Percentiles rank a stretch among this genome's conserved stretches.
Evolutionary conservation across 2,329 filamentous ascomycete genomes (phyloP).

Genomic region (Emmonsiellopsis sp.): DNA sequence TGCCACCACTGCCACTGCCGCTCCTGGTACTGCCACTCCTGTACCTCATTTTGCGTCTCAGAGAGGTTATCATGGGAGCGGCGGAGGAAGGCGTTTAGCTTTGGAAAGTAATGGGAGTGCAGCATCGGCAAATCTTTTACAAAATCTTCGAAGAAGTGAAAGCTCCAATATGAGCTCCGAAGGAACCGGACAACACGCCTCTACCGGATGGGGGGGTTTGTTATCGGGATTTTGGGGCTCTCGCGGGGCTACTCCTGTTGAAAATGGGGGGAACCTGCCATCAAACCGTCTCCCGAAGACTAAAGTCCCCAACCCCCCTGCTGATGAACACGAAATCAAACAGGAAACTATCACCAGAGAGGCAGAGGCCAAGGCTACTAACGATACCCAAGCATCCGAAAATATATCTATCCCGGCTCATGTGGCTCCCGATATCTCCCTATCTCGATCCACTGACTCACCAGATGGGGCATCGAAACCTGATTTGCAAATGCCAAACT

Average conservation of each 20-base stretch:
- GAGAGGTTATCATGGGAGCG: slow-evolving; percentile 14
- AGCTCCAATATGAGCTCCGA: slow-evolving; percentile 38
- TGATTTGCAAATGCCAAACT: slow-evolving; percentile 27
- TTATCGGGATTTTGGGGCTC: slow-evolving; percentile 48
- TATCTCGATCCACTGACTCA: slow-evolving; percentile 15
- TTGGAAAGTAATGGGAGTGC: slow-evolving; percentile 31
- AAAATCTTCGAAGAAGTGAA: slow-evolving; percentile 44
- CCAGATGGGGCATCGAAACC: slow-evolving; percentile 19
- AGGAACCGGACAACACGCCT: slow-evolving; percentile 37
- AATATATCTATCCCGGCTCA: slow-evolving; percentile 27
- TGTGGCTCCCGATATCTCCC: slow-evolving; percentile 12
- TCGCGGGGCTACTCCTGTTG: slow-evolving; percentile 39
- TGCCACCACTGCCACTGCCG: slow-evolving; percentile 44
- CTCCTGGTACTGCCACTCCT: slow-evolving; percentile 40
- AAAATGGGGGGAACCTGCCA: slow-evolving; percentile 19
- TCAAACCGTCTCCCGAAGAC: slow-evolving; percentile 3
- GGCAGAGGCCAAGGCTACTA: slow-evolving; percentile 9
- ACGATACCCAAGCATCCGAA: slow-evolving; percentile 18
- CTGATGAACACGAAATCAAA: neutral
- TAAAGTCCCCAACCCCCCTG: neutral
- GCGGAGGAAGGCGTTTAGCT: slow-evolving; percentile 5
- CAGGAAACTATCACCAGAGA: neutral
- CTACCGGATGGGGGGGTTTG: slow-evolving; percentile 46
- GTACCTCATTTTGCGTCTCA: slow-evolving; percentile 45
- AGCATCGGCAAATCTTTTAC: slow-evolving; percentile 47